Conservation (phyloP, 192 early-diverging fungal species). For the Rhizoclosmatium sp. region DNA sequence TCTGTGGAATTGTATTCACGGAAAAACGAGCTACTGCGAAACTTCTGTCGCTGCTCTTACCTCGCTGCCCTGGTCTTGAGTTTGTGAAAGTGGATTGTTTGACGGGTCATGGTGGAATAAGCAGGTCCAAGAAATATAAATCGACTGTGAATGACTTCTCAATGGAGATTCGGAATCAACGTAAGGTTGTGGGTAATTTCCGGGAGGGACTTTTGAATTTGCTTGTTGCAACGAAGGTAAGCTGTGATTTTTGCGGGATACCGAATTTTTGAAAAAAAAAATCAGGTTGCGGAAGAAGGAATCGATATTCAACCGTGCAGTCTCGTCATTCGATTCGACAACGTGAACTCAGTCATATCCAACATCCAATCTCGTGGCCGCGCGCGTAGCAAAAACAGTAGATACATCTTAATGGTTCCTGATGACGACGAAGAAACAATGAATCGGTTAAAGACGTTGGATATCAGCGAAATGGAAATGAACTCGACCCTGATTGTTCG, state of each 20-base stretch:
- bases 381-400: slow-evolving; percentile 75
- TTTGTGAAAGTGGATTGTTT: slow-evolving; percentile 58
- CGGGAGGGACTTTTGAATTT: slow-evolving; percentile 73
- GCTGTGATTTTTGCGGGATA: too few species aligned
- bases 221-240: slow-evolving; percentile 82
- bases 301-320: slow-evolving; percentile 94
- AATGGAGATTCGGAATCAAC: slow-evolving; percentile 57
- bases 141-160: slow-evolving; percentile 14
- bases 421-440: slow-evolving; percentile 40
- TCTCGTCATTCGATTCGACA: slow-evolving; percentile 83
- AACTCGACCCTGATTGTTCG: not conserved
- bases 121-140: not conserved
- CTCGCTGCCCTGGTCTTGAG: slow-evolving; percentile 59
- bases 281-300: slow-evolving; percentile 90
- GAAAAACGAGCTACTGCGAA: slow-evolving; percentile 75
- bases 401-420: slow-evolving; percentile 69
- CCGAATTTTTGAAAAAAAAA: too few species aligned
- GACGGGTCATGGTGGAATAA: slow-evolving; percentile 62
- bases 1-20: slow-evolving; percentile 92
- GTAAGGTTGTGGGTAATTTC: slow-evolving; percentile 72
- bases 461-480: slow-evolving; percentile 40
- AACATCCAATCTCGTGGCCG: slow-evolving; percentile 90
- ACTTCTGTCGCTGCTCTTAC: slow-evolving; percentile 59
- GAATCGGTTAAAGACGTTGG: slow-evolving; percentile 23
- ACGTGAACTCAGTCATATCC: slow-evolving; percentile 69